Evolutionary conservation across 257 asterid species (phyloP).

Genomic region (Knoxia roxburghii): DNA sequence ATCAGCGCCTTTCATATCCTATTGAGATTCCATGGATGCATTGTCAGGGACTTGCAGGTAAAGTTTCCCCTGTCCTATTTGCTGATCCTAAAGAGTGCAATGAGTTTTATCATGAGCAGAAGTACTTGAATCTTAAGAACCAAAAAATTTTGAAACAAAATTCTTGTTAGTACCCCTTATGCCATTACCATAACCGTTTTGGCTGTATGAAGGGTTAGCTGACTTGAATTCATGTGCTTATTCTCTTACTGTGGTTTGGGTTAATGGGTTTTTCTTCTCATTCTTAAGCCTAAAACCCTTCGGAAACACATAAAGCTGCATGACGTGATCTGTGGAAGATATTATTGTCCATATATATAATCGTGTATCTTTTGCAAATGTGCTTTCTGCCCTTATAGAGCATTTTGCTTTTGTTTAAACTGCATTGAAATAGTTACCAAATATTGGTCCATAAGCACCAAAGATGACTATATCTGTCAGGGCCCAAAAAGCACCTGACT

Average conservation of each 20-base stretch:
- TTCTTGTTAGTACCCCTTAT: conserved; percentile 11
- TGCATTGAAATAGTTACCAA: not conserved
- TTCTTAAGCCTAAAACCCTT: not conserved
- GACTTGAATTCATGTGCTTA: not conserved
- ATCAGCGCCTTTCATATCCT: conserved; percentile 23
- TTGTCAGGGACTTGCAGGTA: conserved; percentile 13
- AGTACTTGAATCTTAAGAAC: conserved; percentile 25
- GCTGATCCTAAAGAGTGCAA: conserved; percentile 18
- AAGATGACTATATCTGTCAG: too few relatives aligned
- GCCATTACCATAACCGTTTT: conserved; percentile 11
- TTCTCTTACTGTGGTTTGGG: not conserved
- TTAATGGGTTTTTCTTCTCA: not conserved
- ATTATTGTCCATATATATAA: not conserved
- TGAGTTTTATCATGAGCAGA: conserved; percentile 22
- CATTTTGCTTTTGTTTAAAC: too few relatives aligned
- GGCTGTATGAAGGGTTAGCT: conserved; percentile 21
- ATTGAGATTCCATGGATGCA: conserved; percentile 19
- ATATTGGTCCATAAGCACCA: too few relatives aligned
- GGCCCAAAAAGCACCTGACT: too few relatives aligned
- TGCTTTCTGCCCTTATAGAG: not conserved
- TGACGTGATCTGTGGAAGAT: not conserved
- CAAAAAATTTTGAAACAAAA: conserved; percentile 19
- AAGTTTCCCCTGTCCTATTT: conserved; percentile 17
- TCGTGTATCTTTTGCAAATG: not conserved
- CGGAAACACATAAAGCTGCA: conserved; percentile 2